Evolutionary conservation across 2,329 filamentous ascomycete genomes (phyloP).

Genomic region (Colletotrichum sp.): DNA sequence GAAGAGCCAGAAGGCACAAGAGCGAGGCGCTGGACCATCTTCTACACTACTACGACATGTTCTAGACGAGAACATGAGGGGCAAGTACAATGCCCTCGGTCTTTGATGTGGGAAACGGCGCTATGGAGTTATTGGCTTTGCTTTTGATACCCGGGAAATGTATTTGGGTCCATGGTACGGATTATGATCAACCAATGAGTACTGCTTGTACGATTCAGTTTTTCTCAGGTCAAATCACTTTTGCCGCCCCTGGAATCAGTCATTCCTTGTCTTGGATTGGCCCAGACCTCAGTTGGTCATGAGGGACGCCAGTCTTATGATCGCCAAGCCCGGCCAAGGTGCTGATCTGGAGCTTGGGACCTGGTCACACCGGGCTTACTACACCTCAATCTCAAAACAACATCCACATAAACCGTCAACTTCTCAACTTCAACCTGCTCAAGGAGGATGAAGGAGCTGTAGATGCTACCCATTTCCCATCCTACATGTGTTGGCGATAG

Average conservation of each 20-base stretch:
- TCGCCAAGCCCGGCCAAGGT: neutral
- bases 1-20: neutral
- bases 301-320: neutral
- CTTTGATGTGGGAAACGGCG: neutral
- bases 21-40: neutral
- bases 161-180: neutral
- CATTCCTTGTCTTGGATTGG: neutral
- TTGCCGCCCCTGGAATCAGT: neutral
- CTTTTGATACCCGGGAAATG: neutral
- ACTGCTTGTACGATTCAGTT: neutral
- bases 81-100: constrained; percentile 1
- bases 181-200: neutral
- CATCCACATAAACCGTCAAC: neutral
- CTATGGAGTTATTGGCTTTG: neutral
- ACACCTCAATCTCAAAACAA: neutral
- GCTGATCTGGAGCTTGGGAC: neutral
- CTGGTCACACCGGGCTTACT: neutral
- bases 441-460: neutral
- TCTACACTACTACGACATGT: neutral
- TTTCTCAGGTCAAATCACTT: neutral
- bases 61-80: constrained; percentile 10
- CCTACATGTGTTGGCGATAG: neutral
- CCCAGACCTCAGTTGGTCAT: neutral
- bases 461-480: neutral
- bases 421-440: neutral